Base-by-base conservation (phyloP, 2,329 filamentous ascomycete genomes). In the Stagonosporopsis chrysanthemi region DNA sequence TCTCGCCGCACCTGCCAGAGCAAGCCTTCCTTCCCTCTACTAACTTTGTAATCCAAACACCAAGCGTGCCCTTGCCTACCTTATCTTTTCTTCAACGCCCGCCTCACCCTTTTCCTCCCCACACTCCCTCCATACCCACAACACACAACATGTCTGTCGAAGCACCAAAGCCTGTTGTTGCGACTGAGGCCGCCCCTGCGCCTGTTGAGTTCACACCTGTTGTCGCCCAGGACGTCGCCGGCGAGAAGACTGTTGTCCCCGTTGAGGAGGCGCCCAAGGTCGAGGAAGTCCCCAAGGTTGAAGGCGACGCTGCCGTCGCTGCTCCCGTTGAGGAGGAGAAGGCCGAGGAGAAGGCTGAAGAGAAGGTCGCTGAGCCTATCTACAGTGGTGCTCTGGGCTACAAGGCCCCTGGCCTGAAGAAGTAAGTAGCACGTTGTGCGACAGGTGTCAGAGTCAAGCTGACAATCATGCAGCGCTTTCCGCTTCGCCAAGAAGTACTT, bases 401-500 rank as follows among this genome's bases (percentile, higher is more conserved):
- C 89, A 97, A 97, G 87, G 90, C 86, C 56, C 89, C 90, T 59
- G 91, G 91, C 75, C 84, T 93, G 77, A 89, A 94, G 82, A 97
- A 96, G 93, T 97, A 85, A 83, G 91, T 74, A 24, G 45, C 28
- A n/a, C 44, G 4, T 26, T 22, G 35, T 19, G 38, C 46, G 29
- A 54, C 52, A 45, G 26, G n/a, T 39, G n/a, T 42, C 28, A 15
- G 12, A 19, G 29, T 6, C 4, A 4, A 49, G 19, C 64, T 72
- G 65, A 68, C 52, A 26, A 17, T n/a, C 2, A 9, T 9, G 31
- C 69, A 96, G 91, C 86, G 90, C 92, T 78, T 86, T 98, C 73
- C 88, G 91, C 70, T 93, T 92, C 82, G 87, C 88, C 78, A 97
- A 97, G 87, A 92, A 92, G 77, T 91, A 91, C 82, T 97, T 98